A percentile compares a stretch with the other conserved stretches of the same genome.
Evolutionary conservation across 192 early-diverging fungal species (phyloP).

Genomic region (Anaeromyces robustus): DNA sequence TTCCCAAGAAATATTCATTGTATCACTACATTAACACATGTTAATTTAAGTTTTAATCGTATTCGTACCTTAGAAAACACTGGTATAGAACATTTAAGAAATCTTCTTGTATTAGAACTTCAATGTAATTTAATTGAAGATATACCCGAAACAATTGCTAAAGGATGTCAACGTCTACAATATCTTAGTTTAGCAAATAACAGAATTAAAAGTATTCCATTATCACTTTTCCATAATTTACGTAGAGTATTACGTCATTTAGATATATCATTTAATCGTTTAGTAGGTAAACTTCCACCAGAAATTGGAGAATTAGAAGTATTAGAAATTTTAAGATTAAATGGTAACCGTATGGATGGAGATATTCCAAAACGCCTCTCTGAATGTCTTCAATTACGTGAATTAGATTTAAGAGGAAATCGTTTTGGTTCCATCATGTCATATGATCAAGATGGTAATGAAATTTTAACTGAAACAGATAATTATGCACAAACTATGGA

Average conservation of each 20-base stretch:
- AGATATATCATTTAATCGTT: slow-evolving; percentile 71
- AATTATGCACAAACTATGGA: slow-evolving; percentile 32
- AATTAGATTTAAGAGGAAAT: slow-evolving; percentile 73
- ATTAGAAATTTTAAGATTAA: slow-evolving; percentile 39
- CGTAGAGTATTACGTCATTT: slow-evolving; percentile 36
- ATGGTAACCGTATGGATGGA: slow-evolving; percentile 64
- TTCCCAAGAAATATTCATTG: slow-evolving; percentile 19
- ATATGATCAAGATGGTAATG: slow-evolving; percentile 36
- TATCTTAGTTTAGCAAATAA: slow-evolving; percentile 68
- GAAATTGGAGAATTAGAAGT: slow-evolving; percentile 46
- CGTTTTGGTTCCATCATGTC: slow-evolving; percentile 44
- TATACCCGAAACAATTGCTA: slow-evolving; percentile 46
- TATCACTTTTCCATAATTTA: slow-evolving; percentile 30
- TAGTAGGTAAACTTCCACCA: slow-evolving; percentile 48
- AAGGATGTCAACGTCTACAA: slow-evolving; percentile 34
- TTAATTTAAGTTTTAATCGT: slow-evolving; percentile 67
- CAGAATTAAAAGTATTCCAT: slow-evolving; percentile 51
- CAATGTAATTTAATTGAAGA: slow-evolving; percentile 57
- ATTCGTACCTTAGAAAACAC: slow-evolving; percentile 46
- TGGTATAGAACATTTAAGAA: slow-evolving; percentile 38
- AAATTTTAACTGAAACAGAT: slow-evolving; percentile 31
- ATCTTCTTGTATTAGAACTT: slow-evolving; percentile 42
- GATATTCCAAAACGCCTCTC: slow-evolving; percentile 44
- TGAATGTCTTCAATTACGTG: slow-evolving; percentile 35
- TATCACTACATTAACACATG: slow-evolving; percentile 41